Percentiles rank a stretch among this genome's conserved stretches.
These are phyloP conservation scores for Streptanthus diversifolius DNA, from an alignment of 345 rosid genomes.

Conservation along the genomic window DNA sequence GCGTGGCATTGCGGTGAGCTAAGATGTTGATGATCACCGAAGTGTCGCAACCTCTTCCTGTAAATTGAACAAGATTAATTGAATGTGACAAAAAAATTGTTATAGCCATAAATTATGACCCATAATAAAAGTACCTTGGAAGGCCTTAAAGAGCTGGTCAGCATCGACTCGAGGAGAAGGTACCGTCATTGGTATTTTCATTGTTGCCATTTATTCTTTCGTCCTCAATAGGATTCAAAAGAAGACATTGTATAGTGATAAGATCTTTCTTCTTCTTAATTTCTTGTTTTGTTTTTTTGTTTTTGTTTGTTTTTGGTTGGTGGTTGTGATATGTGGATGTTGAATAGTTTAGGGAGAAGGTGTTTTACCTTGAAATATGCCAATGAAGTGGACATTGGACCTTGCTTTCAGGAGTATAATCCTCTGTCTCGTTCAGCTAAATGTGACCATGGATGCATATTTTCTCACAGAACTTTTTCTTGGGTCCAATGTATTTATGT, in stretches of 20 bases:
- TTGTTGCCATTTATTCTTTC: slow-evolving; percentile 40
- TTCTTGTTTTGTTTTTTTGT: background rate
- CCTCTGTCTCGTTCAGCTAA: background rate
- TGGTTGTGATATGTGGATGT: slow-evolving; percentile 22
- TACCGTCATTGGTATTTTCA: slow-evolving; percentile 33
- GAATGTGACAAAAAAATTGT: background rate
- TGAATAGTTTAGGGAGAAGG: background rate
- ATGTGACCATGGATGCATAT: background rate
- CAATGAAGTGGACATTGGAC: slow-evolving; percentile 29
- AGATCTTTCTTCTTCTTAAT: background rate
- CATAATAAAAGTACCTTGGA: slow-evolving; percentile 44
- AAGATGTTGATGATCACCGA: slow-evolving; percentile 46
- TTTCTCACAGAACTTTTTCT: background rate
- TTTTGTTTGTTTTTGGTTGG: background rate
- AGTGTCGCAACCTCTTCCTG: slow-evolving; percentile 61
- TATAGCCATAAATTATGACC: background rate
- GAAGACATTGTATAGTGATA: background rate
- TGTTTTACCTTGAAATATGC: slow-evolving; percentile 16
- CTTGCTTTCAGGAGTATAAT: slow-evolving; percentile 28
- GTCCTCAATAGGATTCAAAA: background rate
- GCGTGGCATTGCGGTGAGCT: slow-evolving; percentile 48
- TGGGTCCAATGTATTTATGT: background rate
- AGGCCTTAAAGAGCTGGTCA: slow-evolving; percentile 50
- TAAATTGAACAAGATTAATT: background rate
- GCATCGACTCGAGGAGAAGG: slow-evolving; percentile 55